A percentile compares a stretch with the other conserved stretches of the same genome.
Evolutionary conservation across 2,329 filamentous ascomycete genomes (phyloP).

Genomic region (Alternaria arbusti): DNA sequence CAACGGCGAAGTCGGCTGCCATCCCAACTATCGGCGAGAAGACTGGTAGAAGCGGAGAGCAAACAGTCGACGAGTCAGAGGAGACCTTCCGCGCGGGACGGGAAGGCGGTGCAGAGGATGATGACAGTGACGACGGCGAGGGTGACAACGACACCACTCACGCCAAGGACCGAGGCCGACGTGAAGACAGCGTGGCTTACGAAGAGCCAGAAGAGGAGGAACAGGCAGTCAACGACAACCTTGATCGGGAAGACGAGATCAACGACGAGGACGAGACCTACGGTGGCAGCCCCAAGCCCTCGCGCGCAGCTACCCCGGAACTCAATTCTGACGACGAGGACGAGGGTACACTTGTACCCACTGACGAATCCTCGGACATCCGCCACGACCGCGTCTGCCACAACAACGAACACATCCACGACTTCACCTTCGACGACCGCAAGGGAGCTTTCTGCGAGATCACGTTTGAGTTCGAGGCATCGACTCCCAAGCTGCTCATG

Average conservation of each 20-base stretch:
- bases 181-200: slow-evolving; percentile 83
- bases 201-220: slow-evolving; percentile 94
- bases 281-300: slow-evolving; percentile 53
- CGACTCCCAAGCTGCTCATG: slow-evolving; percentile 89
- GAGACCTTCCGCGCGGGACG: slow-evolving; percentile 33
- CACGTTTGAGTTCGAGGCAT: slow-evolving; percentile 79
- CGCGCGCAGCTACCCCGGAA: slow-evolving; percentile 42
- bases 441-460: slow-evolving; percentile 78
- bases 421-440: slow-evolving; percentile 80
- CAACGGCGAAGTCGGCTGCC: slow-evolving; percentile 63
- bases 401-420: slow-evolving; percentile 67
- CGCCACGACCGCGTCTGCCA: slow-evolving; percentile 51
- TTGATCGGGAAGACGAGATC: slow-evolving; percentile 63
- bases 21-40: slow-evolving; percentile 77
- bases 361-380: slow-evolving; percentile 39
- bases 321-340: slow-evolving; percentile 36
- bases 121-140: slow-evolving; percentile 73
- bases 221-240: slow-evolving; percentile 70
- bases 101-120: slow-evolving; percentile 67
- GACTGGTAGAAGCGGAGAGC: slow-evolving; percentile 61
- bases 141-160: slow-evolving; percentile 65
- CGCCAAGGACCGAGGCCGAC: slow-evolving; percentile 76
- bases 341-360: slow-evolving; percentile 29
- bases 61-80: slow-evolving; percentile 51
- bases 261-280: slow-evolving; percentile 59